phyloP scores from a whole-genome alignment of 139 green algal genomes.

The Picochlorum sp. region DNA sequence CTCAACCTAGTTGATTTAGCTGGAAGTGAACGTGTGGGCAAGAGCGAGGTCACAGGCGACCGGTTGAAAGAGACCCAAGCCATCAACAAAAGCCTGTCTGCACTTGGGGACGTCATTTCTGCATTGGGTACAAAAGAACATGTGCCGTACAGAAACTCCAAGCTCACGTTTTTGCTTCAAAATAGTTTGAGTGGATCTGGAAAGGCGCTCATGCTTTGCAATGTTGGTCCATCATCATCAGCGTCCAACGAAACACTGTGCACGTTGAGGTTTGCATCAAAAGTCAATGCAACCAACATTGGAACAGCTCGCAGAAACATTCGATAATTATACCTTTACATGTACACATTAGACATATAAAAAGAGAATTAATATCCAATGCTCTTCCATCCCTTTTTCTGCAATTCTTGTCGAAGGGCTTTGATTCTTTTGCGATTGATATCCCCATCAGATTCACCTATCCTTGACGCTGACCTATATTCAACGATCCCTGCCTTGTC shows the following conservation, averaged over 20 bases:
- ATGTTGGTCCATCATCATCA: conserved; percentile 73
- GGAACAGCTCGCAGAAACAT: conserved; percentile 28
- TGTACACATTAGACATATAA: background rate
- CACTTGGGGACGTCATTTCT: conserved; percentile 82
- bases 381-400: conserved; percentile 77
- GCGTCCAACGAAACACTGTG: conserved; percentile 67
- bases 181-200: conserved; percentile 30
- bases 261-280: conserved; percentile 81
- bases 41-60: conserved; percentile 56
- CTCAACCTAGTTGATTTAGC: conserved; percentile 91
- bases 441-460: conserved; percentile 77
- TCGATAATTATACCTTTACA: background rate
- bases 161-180: conserved; percentile 91
- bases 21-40: conserved; percentile 72
- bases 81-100: conserved; percentile 87
- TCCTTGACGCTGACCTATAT: conserved; percentile 56
- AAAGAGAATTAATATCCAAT: conserved; percentile 48
- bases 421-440: conserved; percentile 94
- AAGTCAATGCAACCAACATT: conserved; percentile 75
- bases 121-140: conserved; percentile 64
- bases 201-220: conserved; percentile 93
- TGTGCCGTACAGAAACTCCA: conserved; percentile 84
- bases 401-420: conserved; percentile 63
- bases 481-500: conserved; percentile 41
- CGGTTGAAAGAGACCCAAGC: conserved; percentile 83